Base-by-base conservation (phyloP, 2,329 filamentous ascomycete species). In the Tolypocladium inflatum region DNA sequence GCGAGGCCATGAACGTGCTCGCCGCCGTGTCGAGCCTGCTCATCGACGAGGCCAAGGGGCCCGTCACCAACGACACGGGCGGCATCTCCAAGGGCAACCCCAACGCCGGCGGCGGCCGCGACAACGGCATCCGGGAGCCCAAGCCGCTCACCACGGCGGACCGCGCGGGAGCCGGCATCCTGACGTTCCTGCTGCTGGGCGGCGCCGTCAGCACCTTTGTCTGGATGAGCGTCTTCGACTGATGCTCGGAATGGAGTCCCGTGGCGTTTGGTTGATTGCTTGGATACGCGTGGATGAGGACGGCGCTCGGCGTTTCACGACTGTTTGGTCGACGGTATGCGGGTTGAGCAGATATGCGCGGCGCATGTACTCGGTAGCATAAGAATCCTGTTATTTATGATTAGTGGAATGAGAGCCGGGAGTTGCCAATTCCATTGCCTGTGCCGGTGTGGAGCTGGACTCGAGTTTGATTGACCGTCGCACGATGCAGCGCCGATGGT, bases 1-100 rank as follows among this genome's bases (percentile, higher is more conserved):
- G 84, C 11, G 80, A 86, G 66, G 75, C 80, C 64, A 83, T 86
- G 75, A 80, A 78, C 42, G 82, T 80, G 0, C 68, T 85, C 7
- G 78, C 78, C 8, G 77, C 83, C 4, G 77, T 87, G 15, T 78
- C 78, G 15, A 76, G 75, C 4, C 72, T 79, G 7, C 64, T 84
- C 19, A 74, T 82, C 15, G 65, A 71, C 8, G 66, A 74, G 10
- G 74, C 71, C 1, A 67, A 65, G 2, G 67, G 67, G 0, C 76
- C 79, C 0, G 74, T 78, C 1, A 80, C 78, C 0, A 76, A 76
- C 4, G 59, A 53, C 0, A 80, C 76, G 1, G 82, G 81, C 17
- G 83, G 83, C 48, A 83, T 74, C 0, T 78, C 75, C 3, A 69
- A 66, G 59, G 77, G 77, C 0, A 67, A 79, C 50, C 68, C 71